Base-by-base conservation (phyloP, 2,329 filamentous ascomycete species). In the Nemania serpens region DNA sequence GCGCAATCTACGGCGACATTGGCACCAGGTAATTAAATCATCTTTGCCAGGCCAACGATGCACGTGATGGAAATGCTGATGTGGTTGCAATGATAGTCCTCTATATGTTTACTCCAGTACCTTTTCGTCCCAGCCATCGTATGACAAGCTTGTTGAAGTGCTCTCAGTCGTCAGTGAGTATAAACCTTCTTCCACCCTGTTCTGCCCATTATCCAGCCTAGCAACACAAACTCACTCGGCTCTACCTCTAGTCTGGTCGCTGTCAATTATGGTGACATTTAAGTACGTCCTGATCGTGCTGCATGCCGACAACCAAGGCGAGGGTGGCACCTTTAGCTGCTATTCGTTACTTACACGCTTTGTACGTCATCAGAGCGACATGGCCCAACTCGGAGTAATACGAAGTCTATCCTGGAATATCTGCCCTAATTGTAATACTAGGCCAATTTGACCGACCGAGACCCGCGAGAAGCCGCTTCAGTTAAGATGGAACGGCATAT, bases 21-120 rank as follows among this genome's bases (percentile, higher is more conserved):
- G 88, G 87, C 58, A 82, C 80, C 18, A 71, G 69, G 72, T 73
- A 48, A 55, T 54, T 47, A 36, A 58, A 20, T 50, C 36, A 10
- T 17, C 13, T 33, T 34, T 55, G 2, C n/a, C 25, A 48, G 33
- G 2, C 18, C 25, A 48, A 37, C 17, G 5, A 45, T 18, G 29
- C 17, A 36, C 20, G 17, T 29, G 5, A 7, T 22, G 5, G 12
- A 36, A 7, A 17, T 48, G 46, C 55, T 58, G 49, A 58, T 34
- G 5, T 15, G 33, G 33, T 46, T 20, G 17, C 12, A 18, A 22
- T 41, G 11, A 52, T 78, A 85, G 82, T 61, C 87, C 87, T n/a
- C 82, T 91, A 17, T 91, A 91, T 68, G 88, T 90, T 17, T 90
- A 78, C 73, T 89, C 87, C 17, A 87, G 84, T n/a, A 89, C 86